Percentiles rank a stretch among this genome's conserved stretches.
These are phyloP conservation scores for Eucalyptus sp. DNA, from an alignment of 345 rosid species.

Conservation along the genomic window DNA sequence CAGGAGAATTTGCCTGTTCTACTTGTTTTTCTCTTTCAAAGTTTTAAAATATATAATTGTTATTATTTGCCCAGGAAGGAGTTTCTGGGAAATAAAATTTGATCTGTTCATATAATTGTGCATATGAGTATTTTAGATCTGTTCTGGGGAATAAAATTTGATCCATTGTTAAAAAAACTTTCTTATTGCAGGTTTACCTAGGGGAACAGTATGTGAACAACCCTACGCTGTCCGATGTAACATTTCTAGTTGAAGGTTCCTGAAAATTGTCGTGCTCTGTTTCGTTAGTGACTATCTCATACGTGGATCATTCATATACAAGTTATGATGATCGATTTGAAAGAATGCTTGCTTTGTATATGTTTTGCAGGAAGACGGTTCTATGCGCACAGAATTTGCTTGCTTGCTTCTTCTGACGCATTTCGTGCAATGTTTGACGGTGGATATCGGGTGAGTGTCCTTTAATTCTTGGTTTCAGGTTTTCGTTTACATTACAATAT, in stretches of 20 bases:
- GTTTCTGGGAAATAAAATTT: neutral
- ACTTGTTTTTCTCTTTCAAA: neutral
- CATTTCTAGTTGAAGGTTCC: constrained; percentile 90
- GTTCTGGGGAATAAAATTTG: neutral
- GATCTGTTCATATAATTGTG: neutral
- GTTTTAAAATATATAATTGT: neutral
- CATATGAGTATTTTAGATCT: neutral
- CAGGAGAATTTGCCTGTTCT: neutral
- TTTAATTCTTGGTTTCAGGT: neutral
- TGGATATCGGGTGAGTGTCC: constrained; percentile 77
- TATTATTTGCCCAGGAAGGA: neutral
- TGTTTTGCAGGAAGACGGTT: constrained; percentile 68
- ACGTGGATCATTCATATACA: neutral
- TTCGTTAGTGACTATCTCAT: neutral
- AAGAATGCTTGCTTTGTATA: neutral
- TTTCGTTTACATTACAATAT: neutral
- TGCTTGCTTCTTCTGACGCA: constrained; percentile 99
- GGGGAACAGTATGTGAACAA: constrained; percentile 95
- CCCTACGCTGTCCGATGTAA: constrained; percentile 85
- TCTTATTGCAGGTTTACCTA: constrained; percentile 62
- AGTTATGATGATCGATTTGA: neutral
- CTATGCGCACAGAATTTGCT: constrained; percentile 94
- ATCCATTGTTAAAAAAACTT: neutral
- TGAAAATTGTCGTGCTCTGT: neutral
- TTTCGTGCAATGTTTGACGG: constrained; percentile 99